Base-by-base conservation (phyloP, 148 eudicot genomes). In the Chenopodium album region DNA sequence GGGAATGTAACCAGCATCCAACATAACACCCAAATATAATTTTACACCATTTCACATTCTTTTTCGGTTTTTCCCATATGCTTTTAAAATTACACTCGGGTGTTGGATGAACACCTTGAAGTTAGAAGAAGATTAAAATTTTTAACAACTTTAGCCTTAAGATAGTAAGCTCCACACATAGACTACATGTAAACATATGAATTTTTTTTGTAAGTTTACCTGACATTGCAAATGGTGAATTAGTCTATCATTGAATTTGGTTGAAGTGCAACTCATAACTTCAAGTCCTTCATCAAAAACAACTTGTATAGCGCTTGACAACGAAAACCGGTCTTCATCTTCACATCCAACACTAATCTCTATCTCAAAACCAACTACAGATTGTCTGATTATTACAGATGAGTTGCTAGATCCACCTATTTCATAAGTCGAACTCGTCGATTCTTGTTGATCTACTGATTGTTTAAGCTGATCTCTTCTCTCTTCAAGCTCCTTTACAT, bases 391-490 rank as follows among this genome's bases (percentile, higher is more conserved):
- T 0, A 23, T 26, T n/a, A 86, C 80, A 10, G 32, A 7, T 46
- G 64, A 32, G 9, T 23, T 71, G 60, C 75, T 75, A 3, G 83
- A 79, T 32, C 77, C 73, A 73, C 85, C 63, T 48, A 76, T 7
- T 68, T 82, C 84, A 52, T 10, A 13, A n/a, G 44, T n/a, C 9
- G 76, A 76, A 59, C 62, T 74, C 28, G 50, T 64, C 13, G 83
- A 47, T 12, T 26, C 44, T 41, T 41, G 44, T 41, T 41, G 44
- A 4, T 41, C 52, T 9, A 37, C 26, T 44, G 47, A 76, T 22
- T 60, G 70, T 29, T 80, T 83, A 13, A 89, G 85, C 81, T 76
- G 47, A 29, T 90, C 90, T 87, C 90, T 87, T 79, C 72, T 85
- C 22, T 32, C 37, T 76, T 68, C 77, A 79, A 90, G 84, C 76